Base-by-base conservation (phyloP, 2,329 filamentous ascomycete species). In the Paecilomyces fulvus region DNA sequence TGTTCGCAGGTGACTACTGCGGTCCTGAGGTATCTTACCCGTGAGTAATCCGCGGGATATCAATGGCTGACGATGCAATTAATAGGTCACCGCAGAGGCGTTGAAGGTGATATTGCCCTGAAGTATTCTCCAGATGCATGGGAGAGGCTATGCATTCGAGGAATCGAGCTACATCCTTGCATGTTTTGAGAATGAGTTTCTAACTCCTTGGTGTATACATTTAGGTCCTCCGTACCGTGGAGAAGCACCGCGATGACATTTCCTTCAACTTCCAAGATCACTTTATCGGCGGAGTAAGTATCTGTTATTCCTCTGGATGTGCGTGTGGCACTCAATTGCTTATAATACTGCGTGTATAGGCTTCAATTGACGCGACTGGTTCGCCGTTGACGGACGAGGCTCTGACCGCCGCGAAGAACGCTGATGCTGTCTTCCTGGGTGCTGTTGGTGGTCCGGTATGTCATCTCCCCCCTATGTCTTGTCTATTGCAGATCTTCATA, bases 191-290 rank as follows among this genome's bases (percentile, higher is more conserved):
- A 53, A 55, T 33, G 20, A 51, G 9, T 30, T 52, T 0, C 48
- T 56, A 30, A 30, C 17, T 49, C 21, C 9, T 7, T 43, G 37
- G 12, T 17, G 37, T n/a, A 17, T 43, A 17, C 52, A 28, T 17
- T 67, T 2, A 95, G 89, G 78, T 94, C 63, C 82, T 97, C 69
- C 88, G 87, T 70, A 81, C 87, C 3, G 79, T 97, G 58, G 88
- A 95, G 77, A 82, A 86, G 65, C 77, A 79, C 64, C 86, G 84
- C 69, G 81, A 86, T 56, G 83, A 85, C 63, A 81, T 88, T 71
- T 87, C 87, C 67, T 96, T 97, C 79, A 90, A 94, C 72, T 87
- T 96, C 66, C 83, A 96, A 70, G 85, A 96, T 56, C 90, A 96
- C 71, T 81, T 95, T 56, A 83, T 99, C 57, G 92, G 94, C 67